Evolutionary conservation across 495 filamentous ascomycete genomes (phyloP).

Genomic region (Penicillium manginii): DNA sequence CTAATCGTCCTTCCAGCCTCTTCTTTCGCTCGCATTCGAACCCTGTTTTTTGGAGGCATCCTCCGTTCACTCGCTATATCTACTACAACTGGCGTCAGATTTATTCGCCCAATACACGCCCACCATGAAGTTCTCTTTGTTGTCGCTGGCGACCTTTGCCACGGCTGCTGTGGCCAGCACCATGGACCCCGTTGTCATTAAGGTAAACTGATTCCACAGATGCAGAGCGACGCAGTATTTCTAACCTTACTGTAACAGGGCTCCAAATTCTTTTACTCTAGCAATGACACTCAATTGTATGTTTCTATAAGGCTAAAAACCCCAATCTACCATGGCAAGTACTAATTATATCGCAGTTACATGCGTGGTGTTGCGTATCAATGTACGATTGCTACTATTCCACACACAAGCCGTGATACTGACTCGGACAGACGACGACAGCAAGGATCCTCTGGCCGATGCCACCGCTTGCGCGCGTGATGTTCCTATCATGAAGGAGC

Average conservation of each 20-base stretch:
- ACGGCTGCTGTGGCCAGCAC: constrained; percentile 54
- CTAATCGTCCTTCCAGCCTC: constrained; percentile 9
- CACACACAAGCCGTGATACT: background rate
- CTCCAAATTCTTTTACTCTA: constrained; percentile 79
- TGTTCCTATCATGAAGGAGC: constrained; percentile 73
- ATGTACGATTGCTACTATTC: constrained; percentile 41
- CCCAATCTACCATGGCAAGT: background rate
- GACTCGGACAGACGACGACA: constrained; percentile 32
- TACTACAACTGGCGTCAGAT: constrained; percentile 6
- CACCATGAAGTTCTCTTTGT: constrained; percentile 49
- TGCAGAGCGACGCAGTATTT: constrained; percentile 9
- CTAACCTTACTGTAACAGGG: constrained; percentile 47
- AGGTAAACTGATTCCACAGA: constrained; percentile 42
- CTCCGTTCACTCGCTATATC: constrained; percentile 28
- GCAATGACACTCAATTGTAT: constrained; percentile 79
- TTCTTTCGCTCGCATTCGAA: constrained; percentile 12
- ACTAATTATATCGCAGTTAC: constrained; percentile 47
- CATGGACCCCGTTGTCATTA: constrained; percentile 71
- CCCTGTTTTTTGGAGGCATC: constrained; percentile 1
- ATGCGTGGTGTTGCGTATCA: constrained; percentile 93
- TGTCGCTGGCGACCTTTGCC: constrained; percentile 52
- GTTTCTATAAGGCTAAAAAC: constrained; percentile 17
- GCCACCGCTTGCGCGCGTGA: constrained; percentile 72
- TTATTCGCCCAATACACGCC: constrained; percentile 6
- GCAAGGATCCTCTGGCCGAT: constrained; percentile 72